These are phyloP conservation scores for Trichoderma pleuroti DNA, from an alignment of 2,329 filamentous ascomycete genomes.

Conservation along the genomic window DNA sequence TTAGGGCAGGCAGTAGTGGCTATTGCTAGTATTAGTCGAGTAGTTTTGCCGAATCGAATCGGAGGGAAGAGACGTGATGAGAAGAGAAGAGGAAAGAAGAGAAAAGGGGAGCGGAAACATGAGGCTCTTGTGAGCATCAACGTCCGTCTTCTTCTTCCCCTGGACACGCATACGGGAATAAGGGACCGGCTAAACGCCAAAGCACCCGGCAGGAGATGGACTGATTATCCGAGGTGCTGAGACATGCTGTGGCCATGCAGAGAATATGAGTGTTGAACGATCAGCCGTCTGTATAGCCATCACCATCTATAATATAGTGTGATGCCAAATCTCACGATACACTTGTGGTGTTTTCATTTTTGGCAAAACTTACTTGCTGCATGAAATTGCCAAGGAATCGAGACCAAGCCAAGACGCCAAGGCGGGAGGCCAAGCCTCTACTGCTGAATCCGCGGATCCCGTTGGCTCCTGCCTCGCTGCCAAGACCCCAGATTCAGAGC, in stretches of 20 bases:
- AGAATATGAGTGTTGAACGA: too few relatives aligned
- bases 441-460: neutral
- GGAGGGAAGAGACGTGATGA: neutral
- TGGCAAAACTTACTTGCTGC: neutral
- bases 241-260: neutral
- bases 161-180: neutral
- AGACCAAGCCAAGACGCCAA: conserved; percentile 10
- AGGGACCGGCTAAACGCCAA: neutral
- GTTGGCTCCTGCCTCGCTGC: conserved; percentile 1
- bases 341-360: neutral
- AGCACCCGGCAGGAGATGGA: neutral
- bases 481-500: neutral
- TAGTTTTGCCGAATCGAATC: neutral
- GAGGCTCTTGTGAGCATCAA: neutral
- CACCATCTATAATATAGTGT: neutral
- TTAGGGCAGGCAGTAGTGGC: neutral
- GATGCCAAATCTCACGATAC: neutral
- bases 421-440: conserved; percentile 11
- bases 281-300: too few relatives aligned
- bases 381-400: neutral
- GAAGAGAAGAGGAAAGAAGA: neutral
- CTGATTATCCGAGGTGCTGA: neutral
- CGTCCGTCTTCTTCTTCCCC: neutral
- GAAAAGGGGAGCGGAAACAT: neutral
- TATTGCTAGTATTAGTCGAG: neutral